Evolutionary conservation across 2,329 filamentous ascomycete species (phyloP).

Genomic region (Penicillium nordicum): DNA sequence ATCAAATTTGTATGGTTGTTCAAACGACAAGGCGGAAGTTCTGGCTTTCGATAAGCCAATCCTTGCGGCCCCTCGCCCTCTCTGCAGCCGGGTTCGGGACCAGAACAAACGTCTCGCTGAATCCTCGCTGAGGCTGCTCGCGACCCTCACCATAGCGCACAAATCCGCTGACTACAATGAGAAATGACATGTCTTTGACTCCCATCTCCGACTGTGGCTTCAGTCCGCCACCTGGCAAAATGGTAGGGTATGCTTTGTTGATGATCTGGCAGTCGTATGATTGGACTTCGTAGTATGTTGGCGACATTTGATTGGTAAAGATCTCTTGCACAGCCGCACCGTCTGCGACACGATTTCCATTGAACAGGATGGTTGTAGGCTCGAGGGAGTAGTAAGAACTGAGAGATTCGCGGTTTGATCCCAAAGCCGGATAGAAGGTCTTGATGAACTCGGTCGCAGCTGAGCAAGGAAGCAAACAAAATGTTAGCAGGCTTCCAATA

Average conservation of each 20-base stretch:
- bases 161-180: slow-evolving; percentile 70
- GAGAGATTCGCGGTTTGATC: slow-evolving; percentile 57
- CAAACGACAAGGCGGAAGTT: slow-evolving; percentile 60
- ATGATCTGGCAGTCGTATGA: slow-evolving; percentile 74
- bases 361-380: slow-evolving; percentile 69
- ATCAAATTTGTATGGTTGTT: slow-evolving; percentile 8
- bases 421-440: slow-evolving; percentile 71
- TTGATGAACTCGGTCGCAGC: slow-evolving; percentile 70
- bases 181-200: slow-evolving; percentile 62
- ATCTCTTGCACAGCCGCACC: slow-evolving; percentile 65
- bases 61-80: slow-evolving; percentile 52
- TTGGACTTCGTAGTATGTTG: slow-evolving; percentile 67
- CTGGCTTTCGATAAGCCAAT: slow-evolving; percentile 68
- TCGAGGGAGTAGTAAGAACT: slow-evolving; percentile 65
- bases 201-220: slow-evolving; percentile 42
- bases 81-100: slow-evolving; percentile 63
- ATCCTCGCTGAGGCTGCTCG: slow-evolving; percentile 63
- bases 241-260: slow-evolving; percentile 65
- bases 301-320: slow-evolving; percentile 63
- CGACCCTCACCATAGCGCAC: slow-evolving; percentile 64
- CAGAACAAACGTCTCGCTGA: slow-evolving; percentile 76
- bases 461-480: slow-evolving; percentile 30
- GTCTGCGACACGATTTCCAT: slow-evolving; percentile 65
- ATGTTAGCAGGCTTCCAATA: neutral
- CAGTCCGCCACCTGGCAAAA: slow-evolving; percentile 38